Conservation (phyloP, 169 alveolate species). For the Sarcocystis neurona region DNA sequence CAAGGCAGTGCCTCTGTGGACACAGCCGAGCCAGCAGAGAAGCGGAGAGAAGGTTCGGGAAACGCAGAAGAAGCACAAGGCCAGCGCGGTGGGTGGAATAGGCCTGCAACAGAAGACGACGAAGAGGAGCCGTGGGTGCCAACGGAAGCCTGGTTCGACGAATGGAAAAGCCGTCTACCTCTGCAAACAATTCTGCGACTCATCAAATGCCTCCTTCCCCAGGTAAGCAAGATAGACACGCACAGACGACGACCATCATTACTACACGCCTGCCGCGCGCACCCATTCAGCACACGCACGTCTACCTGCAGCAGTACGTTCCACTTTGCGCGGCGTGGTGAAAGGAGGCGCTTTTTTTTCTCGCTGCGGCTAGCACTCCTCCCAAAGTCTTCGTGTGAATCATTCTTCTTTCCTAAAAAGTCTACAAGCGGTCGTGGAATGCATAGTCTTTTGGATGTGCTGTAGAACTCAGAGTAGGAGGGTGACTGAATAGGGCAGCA, state of each 20-base stretch:
- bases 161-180: slow-evolving; percentile 36
- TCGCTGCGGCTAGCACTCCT: too few species aligned
- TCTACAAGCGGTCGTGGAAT: too few species aligned
- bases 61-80: neutral
- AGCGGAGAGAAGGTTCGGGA: neutral
- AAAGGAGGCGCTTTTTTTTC: too few species aligned
- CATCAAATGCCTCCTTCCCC: slow-evolving; percentile 41
- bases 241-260: too few species aligned
- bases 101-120: neutral
- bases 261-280: neutral
- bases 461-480: too few species aligned
- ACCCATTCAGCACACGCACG: neutral
- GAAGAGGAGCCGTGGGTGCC: slow-evolving; percentile 40
- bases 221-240: slow-evolving; percentile 28
- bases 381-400: too few species aligned
- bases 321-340: too few species aligned
- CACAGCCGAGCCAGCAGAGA: neutral
- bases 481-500: too few species aligned
- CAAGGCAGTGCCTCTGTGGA: neutral
- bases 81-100: neutral
- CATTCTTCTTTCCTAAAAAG: too few species aligned
- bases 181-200: slow-evolving; percentile 38
- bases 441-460: too few species aligned
- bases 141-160: slow-evolving; percentile 42
- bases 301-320: neutral